Evolutionary conservation across 2,329 filamentous ascomycete species (phyloP).

Genomic region (Monosporascus ibericus): DNA sequence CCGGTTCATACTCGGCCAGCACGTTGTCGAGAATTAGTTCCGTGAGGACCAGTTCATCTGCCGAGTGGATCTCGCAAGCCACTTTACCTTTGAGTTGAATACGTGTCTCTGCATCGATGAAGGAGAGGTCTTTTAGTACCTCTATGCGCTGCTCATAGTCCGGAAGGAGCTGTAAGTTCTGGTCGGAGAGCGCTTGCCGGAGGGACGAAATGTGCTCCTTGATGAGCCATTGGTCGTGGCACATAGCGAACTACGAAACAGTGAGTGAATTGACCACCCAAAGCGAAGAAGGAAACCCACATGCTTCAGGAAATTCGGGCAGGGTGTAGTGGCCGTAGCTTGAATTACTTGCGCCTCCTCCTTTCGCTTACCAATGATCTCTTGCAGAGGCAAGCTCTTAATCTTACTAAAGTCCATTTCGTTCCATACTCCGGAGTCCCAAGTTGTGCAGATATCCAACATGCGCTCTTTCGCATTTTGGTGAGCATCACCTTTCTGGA

Average conservation of each 20-base stretch:
- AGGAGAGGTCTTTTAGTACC: constrained; percentile 85
- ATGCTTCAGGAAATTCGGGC: constrained; percentile 79
- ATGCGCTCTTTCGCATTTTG: constrained; percentile 61
- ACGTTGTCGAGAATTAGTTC: constrained; percentile 96
- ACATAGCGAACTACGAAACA: constrained; percentile 79
- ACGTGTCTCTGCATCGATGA: constrained; percentile 79
- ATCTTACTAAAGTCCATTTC: constrained; percentile 79
- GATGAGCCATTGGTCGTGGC: constrained; percentile 94
- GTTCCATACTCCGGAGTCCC: constrained; percentile 70
- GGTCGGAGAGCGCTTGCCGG: constrained; percentile 85
- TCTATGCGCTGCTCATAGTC: constrained; percentile 95
- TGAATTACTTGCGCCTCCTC: constrained; percentile 59
- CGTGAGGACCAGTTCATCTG: constrained; percentile 91
- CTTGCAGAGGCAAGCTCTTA: constrained; percentile 75
- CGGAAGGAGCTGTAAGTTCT: constrained; percentile 89
- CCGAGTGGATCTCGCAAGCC: constrained; percentile 95
- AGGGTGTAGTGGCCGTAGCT: constrained; percentile 59
- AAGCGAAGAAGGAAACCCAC: constrained; percentile 46
- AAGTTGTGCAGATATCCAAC: constrained; percentile 62
- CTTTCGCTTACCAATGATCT: constrained; percentile 67
- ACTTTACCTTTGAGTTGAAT: constrained; percentile 98
- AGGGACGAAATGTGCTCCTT: constrained; percentile 87
- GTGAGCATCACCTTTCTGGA: constrained; percentile 43
- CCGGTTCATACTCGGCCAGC: constrained; percentile 87
- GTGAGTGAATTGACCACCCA: constrained; percentile 7